Conservation (phyloP, 495 filamentous ascomycete genomes). For the Xanthoparmelia taractica region DNA sequence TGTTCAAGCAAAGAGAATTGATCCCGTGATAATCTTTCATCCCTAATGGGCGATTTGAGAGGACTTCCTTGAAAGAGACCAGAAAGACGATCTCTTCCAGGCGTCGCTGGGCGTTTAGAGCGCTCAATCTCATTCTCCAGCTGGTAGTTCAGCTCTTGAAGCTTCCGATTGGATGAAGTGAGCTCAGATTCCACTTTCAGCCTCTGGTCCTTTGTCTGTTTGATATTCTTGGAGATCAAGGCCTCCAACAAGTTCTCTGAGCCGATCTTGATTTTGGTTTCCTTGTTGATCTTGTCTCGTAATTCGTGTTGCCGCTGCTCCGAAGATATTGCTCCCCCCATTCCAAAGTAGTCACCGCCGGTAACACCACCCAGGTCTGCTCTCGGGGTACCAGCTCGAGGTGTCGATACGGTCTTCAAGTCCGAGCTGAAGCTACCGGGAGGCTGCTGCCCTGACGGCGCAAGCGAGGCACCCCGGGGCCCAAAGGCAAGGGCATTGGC, state of each 20-base stretch:
- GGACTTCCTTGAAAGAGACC: constrained; percentile 58
- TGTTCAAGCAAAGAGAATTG: constrained; percentile 44
- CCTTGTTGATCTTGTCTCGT: constrained; percentile 77
- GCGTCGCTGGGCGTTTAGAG: constrained; percentile 59
- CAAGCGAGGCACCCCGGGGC: constrained; percentile 56
- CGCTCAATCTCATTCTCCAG: constrained; percentile 65
- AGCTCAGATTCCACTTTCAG: constrained; percentile 82
- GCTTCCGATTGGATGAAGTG: constrained; percentile 80
- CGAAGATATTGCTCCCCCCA: constrained; percentile 47
- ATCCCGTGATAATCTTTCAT: constrained; percentile 39
- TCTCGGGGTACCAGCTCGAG: constrained; percentile 61
- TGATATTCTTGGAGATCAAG: constrained; percentile 85
- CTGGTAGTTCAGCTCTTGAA: constrained; percentile 71
- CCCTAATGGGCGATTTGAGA: constrained; percentile 58
- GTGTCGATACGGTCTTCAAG: constrained; percentile 63
- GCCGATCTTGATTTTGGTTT: constrained; percentile 94
- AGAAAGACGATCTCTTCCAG: constrained; percentile 59
- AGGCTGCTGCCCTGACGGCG: constrained; percentile 55
- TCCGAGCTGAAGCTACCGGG: constrained; percentile 93
- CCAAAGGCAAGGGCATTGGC: constrained; percentile 54
- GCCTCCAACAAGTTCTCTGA: constrained; percentile 97
- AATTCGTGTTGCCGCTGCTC: constrained; percentile 70
- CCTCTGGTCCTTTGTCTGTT: constrained; percentile 89
- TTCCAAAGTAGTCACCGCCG: constrained; percentile 54
- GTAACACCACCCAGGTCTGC: constrained; percentile 47